Evolutionary conservation across 805 yeast genomes (phyloP).

Genomic region (Ogataea sp.): DNA sequence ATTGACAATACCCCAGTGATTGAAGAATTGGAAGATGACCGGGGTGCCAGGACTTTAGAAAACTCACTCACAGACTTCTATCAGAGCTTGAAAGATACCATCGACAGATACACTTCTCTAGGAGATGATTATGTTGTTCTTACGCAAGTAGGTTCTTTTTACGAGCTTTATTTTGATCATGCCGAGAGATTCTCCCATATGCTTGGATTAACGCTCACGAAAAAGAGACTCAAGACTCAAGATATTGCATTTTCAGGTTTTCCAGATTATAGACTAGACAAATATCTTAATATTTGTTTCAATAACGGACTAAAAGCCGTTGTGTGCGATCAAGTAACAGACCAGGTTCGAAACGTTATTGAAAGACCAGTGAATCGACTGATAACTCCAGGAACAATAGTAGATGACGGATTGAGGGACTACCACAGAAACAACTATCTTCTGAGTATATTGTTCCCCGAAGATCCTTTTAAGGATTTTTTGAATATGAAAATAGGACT

Average conservation of each 20-base stretch:
- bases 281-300: conserved; percentile 68
- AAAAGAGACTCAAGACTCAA: conserved; percentile 34
- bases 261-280: conserved; percentile 62
- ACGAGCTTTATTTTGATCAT: conserved; percentile 83
- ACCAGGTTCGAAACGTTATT: conserved; percentile 26
- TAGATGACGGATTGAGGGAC: conserved; percentile 79
- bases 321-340: conserved; percentile 59
- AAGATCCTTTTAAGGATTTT: conserved; percentile 28
- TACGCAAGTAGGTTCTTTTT: conserved; percentile 82
- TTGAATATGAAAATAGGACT: conserved; percentile 51
- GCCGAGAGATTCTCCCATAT: conserved; percentile 67
- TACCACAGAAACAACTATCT: conserved; percentile 64
- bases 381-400: conserved; percentile 86
- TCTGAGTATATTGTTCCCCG: conserved; percentile 56
- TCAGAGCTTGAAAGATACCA: conserved; percentile 19
- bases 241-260: conserved; percentile 86
- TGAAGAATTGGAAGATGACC: conserved; percentile 4
- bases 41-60: conserved; percentile 10
- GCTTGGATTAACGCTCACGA: conserved; percentile 66
- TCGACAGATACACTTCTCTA: conserved; percentile 15
- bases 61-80: conserved; percentile 22
- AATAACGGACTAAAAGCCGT: conserved; percentile 68
- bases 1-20: no score
- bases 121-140: conserved; percentile 41
- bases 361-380: conserved; percentile 70